Base-by-base conservation (phyloP, 306 rosid genomes). In the Styphnolobium japonicum region DNA sequence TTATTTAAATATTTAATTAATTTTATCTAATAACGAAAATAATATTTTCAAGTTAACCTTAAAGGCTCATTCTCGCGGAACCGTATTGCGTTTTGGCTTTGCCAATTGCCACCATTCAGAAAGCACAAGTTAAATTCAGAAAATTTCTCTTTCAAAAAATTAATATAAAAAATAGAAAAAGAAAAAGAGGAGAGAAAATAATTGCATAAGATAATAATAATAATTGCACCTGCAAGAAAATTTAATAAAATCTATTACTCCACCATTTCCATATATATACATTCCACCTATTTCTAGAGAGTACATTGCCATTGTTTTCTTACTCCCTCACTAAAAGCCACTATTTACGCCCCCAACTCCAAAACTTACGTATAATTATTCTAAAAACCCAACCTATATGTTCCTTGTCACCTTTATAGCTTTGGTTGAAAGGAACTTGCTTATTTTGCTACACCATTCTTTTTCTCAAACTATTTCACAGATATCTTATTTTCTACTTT, bases 331-430 rank as follows among this genome's bases (percentile, higher is more conserved):
- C 45, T 57, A 37, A 68, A 37, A 68, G 34, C 45, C 40, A 67
- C 7, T 85, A 88, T 93, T 78, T 87, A 88, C 95, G 91, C 21
- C 67, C 63, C 67, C 64, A 46, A 34, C 62, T 86, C 86, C 89
- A 84, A 85, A 88, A 89, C 92, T 85, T 87, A 88, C 2, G 87
- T 87, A 87, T 83, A 83, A 76, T 82, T 84, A 83, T 85, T 42
- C 80, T 58, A 77, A 49, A 29, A 76, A 57, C 60, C 80, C 69
- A 67, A 58, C 78, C 77, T 79, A 82, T 34, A 60, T 55, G 23
- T 51, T 63, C 51, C 71, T 36, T 36, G 36, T 22, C 25, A 16
- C 25, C 80, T 67, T 79, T 7, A 1, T 67, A 29, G 34, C 67
- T 73, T 75, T 19, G 29, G 45, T 53, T 22, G 74, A 79, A 68